A percentile compares a stretch with the other conserved stretches of the same genome.
These are phyloP conservation scores for Barbatosphaeria neglecta DNA, from an alignment of 495 filamentous ascomycete species.

Conservation along the genomic window DNA sequence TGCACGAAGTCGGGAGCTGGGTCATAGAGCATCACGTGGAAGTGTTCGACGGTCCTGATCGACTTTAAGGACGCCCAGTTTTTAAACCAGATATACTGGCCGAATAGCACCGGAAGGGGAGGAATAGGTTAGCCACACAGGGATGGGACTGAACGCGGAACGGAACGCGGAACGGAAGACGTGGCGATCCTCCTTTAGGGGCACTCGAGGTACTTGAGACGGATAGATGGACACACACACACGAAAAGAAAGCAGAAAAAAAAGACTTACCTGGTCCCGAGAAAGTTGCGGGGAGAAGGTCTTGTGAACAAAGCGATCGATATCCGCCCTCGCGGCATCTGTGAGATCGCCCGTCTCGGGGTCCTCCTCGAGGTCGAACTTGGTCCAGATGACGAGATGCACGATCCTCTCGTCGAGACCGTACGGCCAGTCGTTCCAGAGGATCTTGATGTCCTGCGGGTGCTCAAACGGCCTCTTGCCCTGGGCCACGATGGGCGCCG, in stretches of 20 bases:
- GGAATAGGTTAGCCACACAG: too few relatives aligned
- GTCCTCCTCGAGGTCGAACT: conserved; percentile 56
- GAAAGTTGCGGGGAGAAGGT: conserved; percentile 40
- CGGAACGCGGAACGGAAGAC: background rate
- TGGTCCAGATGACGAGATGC: conserved; percentile 85
- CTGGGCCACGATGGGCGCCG: conserved; percentile 18
- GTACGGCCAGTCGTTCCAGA: conserved; percentile 89
- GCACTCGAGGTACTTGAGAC: too few relatives aligned
- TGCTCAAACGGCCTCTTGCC: conserved; percentile 27
- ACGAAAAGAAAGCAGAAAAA: background rate
- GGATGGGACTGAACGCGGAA: too few relatives aligned
- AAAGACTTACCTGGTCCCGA: conserved; percentile 29
- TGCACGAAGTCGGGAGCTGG: conserved; percentile 57
- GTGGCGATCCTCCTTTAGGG: background rate
- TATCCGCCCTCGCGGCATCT: conserved; percentile 43
- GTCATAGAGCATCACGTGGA: conserved; percentile 80
- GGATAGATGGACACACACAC: too few relatives aligned
- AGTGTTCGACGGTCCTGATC: conserved; percentile 82
- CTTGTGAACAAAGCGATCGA: conserved; percentile 55
- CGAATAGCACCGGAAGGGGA: too few relatives aligned
- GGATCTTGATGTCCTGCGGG: conserved; percentile 56
- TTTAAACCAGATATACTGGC: conserved; percentile 85
- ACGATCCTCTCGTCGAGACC: conserved; percentile 64
- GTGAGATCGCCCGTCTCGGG: conserved; percentile 58
- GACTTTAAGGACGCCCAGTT: conserved; percentile 77